A percentile compares a stretch with the other conserved stretches of the same genome.
phyloP scores from a whole-genome alignment of 257 asterid genomes.

The Avicennia marina region DNA sequence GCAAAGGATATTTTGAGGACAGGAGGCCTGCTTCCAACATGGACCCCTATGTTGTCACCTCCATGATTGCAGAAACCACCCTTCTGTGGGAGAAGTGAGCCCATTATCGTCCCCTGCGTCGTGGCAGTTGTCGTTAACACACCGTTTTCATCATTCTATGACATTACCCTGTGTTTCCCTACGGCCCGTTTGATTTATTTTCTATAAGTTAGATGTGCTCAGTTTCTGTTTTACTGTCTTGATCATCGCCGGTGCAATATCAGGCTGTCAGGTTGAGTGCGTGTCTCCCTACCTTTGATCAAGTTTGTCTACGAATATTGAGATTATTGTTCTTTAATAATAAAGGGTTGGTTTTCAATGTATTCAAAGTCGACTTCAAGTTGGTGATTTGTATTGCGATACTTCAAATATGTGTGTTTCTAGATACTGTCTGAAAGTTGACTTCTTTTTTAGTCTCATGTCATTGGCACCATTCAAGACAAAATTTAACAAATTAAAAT shows the following conservation, averaged over 20 bases:
- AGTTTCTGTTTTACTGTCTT: not conserved
- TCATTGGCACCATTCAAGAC: too few species aligned
- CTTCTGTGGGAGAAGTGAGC: not conserved
- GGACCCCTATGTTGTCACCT: slow-evolving; percentile 18
- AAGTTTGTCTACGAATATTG: not conserved
- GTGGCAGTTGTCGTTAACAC: too few species aligned
- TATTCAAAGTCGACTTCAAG: too few species aligned
- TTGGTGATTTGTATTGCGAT: not conserved
- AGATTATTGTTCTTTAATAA: slow-evolving; percentile 7
- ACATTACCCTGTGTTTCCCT: too few species aligned
- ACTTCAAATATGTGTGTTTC: too few species aligned
- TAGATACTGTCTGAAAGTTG: too few species aligned
- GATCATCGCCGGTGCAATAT: not conserved
- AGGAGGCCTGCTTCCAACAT: slow-evolving; percentile 18
- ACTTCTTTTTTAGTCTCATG: too few species aligned
- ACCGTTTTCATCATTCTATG: too few species aligned
- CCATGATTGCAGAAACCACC: slow-evolving; percentile 19
- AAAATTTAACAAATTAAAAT: too few species aligned
- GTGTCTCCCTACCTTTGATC: slow-evolving; percentile 5
- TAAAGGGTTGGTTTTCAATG: slow-evolving; percentile 4
- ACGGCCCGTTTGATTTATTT: not conserved
- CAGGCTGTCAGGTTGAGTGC: slow-evolving; percentile 2
- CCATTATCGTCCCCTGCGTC: too few species aligned
- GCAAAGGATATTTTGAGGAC: slow-evolving; percentile 20
- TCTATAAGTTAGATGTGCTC: slow-evolving; percentile 5